Conservation (phyloP, 2,329 filamentous ascomycete genomes). For the Claviceps purpurea region DNA sequence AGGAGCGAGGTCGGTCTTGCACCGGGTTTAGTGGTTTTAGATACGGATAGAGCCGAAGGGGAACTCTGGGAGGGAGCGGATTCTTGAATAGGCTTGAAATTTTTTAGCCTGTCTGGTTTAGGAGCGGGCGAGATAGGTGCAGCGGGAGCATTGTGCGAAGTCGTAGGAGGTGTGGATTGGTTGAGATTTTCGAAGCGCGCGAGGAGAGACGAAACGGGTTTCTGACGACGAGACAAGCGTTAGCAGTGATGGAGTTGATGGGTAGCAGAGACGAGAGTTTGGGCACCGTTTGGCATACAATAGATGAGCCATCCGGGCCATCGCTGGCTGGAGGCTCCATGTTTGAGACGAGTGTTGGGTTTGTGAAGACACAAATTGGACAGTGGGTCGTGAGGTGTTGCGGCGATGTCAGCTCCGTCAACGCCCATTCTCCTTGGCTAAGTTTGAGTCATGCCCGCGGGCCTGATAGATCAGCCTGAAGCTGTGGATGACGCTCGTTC, state of each 20-base stretch:
- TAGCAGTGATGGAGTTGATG: not conserved
- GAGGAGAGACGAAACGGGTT: constrained; percentile 68
- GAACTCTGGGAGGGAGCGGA: constrained; percentile 5
- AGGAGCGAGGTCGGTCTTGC: constrained; percentile 15
- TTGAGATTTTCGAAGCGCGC: constrained; percentile 69
- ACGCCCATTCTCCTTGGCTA: constrained; percentile 6
- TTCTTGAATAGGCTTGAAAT: constrained; percentile 26
- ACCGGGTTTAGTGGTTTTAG: constrained; percentile 8
- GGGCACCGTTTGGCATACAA: constrained; percentile 35
- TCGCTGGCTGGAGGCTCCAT: constrained; percentile 26
- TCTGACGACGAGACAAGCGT: constrained; percentile 29
- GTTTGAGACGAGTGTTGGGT: constrained; percentile 13
- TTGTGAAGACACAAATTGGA: constrained; percentile 4
- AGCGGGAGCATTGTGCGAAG: constrained; percentile 13
- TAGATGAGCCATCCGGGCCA: constrained; percentile 63
- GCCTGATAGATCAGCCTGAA: not conserved
- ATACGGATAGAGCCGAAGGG: not conserved
- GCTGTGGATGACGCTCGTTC: not conserved
- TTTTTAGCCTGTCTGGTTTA: constrained; percentile 30
- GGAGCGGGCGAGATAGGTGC: constrained; percentile 25
- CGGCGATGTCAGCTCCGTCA: constrained; percentile 3
- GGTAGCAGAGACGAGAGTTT: not conserved
- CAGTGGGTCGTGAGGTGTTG: not conserved
- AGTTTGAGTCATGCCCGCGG: constrained; percentile 5
- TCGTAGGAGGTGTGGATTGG: constrained; percentile 10